Conservation (phyloP, 345 rosid genomes). For the Brassica incana region DNA sequence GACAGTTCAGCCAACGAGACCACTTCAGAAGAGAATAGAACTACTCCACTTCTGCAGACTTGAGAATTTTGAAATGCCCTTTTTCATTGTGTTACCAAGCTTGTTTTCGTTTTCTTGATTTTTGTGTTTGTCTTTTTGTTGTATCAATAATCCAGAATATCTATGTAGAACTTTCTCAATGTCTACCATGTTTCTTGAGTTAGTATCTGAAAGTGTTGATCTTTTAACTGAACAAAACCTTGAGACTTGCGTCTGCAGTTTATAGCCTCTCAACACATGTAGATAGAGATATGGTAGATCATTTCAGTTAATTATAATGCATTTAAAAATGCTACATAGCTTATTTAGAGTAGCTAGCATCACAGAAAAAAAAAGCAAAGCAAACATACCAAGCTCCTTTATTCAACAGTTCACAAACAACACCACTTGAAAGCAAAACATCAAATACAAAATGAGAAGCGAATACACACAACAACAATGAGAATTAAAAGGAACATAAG, state of each 20-base stretch:
- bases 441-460: neutral
- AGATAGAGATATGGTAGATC: neutral
- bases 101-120: neutral
- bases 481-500: neutral
- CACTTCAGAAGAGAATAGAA: neutral
- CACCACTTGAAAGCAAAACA: conserved; percentile 22
- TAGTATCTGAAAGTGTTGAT: neutral
- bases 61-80: neutral
- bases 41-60: neutral
- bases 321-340: neutral
- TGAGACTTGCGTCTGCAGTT: neutral
- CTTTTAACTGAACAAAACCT: neutral
- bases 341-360: no score
- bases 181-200: neutral
- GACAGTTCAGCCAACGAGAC: neutral
- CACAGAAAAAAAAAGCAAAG: neutral
- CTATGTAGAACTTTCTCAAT: neutral
- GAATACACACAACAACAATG: neutral
- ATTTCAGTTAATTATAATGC: neutral
- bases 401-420: conserved; percentile 28
- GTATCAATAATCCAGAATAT: neutral
- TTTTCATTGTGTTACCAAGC: no score
- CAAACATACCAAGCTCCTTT: conserved; percentile 18
- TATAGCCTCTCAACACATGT: neutral
- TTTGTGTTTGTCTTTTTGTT: neutral